Evolutionary conservation across 2,329 filamentous ascomycete species (phyloP).

Genomic region (Harringtonia lauricola): DNA sequence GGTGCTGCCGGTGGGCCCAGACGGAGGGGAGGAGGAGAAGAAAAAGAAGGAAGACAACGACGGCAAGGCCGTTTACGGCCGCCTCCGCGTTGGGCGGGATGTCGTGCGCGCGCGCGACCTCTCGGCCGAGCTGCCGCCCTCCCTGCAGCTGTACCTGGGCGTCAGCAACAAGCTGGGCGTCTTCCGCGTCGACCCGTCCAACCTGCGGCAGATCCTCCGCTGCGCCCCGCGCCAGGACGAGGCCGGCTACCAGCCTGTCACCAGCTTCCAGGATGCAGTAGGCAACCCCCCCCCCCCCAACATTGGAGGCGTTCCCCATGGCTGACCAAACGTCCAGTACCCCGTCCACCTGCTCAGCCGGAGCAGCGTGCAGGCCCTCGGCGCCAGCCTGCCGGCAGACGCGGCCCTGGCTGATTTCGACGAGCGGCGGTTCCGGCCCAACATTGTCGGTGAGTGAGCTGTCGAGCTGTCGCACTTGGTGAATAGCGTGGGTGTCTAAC

Average conservation of each 20-base stretch:
- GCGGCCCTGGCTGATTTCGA: conserved; percentile 40
- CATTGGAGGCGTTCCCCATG: too few relatives aligned
- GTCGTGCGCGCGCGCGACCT: conserved; percentile 43
- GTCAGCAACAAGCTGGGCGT: conserved; percentile 54
- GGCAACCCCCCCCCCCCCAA: too few relatives aligned
- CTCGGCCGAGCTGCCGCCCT: conserved; percentile 44
- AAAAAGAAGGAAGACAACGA: not conserved
- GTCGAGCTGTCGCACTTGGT: too few relatives aligned
- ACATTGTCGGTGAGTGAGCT: conserved; percentile 48
- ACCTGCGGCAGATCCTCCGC: conserved; percentile 47
- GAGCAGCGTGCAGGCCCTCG: conserved; percentile 50
- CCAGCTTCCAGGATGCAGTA: conserved; percentile 62
- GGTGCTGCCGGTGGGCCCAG: conserved; percentile 46
- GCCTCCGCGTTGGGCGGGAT: conserved; percentile 55
- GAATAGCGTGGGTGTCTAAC: too few relatives aligned
- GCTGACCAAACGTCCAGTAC: too few relatives aligned
- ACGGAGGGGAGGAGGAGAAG: not conserved
- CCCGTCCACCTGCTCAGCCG: conserved; percentile 59
- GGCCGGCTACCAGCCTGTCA: conserved; percentile 51
- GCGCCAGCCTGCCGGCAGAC: conserved; percentile 41
- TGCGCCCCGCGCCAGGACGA: conserved; percentile 47
- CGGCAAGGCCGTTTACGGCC: not conserved
- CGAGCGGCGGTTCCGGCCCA: conserved; percentile 56
- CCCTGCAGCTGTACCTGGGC: conserved; percentile 55
- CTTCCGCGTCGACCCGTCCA: conserved; percentile 53